Evolutionary conservation across 1,284 basidiomycete genomes (phyloP), one percentile per base, ranked within the genome.

Genomic region (Papiliotrema laurentii): DNA sequence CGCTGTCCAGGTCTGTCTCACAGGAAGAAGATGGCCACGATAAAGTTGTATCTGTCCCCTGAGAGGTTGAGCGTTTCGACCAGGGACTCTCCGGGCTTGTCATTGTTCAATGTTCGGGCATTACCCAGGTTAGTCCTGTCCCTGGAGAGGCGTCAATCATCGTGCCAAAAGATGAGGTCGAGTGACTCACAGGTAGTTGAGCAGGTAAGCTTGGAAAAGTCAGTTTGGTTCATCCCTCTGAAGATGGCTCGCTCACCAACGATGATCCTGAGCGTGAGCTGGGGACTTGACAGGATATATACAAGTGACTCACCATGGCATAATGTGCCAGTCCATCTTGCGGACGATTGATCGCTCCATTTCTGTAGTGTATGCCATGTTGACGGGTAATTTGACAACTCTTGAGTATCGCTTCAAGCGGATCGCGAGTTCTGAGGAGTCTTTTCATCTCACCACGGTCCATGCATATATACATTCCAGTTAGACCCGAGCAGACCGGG

Each of bases 301-400:
- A 25, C 9, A 3, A 16, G 25, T 40, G 14, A 53, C 40, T 21
- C 27, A 39, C 56, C 55, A 59, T 14, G 60, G 58, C 56, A 60
- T 58, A 47, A 62, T 58, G 27, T 53, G 52, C 47, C 47, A 3
- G 36, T 62, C 60, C 37, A 59, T 43, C 45, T 62, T 62, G 5
- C 58, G 42, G 19, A 62, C 55, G 1, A 62, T 43, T 16, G 53
- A 47, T 27, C 51, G 54, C 53, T 62, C 60, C 33, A 89, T 45
- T n/a, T n/a, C n/a, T n/a, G n/a, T n/a, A n/a, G n/a, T n/a, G n/a
- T n/a, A n/a, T n/a, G n/a, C n/a, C n/a, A n/a, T n/a, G n/a, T n/a
- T n/a, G n/a, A n/a, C n/a, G n/a, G n/a, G n/a, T n/a, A n/a, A n/a
- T n/a, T n/a, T n/a, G n/a, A n/a, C n/a, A n/a, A n/a, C n/a, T n/a